Evolutionary conservation across 331 rosid genomes (phyloP), one percentile per base, ranked within the genome.

Genomic region (Pyracantha coccinea): DNA sequence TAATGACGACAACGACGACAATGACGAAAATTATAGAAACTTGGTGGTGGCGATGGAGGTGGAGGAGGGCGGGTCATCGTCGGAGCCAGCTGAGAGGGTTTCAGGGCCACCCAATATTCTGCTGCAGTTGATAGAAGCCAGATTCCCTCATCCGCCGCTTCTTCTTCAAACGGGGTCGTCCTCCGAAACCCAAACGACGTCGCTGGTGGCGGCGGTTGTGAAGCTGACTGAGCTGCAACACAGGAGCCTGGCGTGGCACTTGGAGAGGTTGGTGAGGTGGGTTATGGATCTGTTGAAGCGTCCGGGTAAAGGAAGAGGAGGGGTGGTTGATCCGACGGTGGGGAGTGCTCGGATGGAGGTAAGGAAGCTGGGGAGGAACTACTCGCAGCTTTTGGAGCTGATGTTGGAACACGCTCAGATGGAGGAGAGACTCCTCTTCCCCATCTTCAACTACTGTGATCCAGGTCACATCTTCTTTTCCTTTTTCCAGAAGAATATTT

Each of bases 381-480:
- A 93, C 75, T 89, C 97, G 33, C 92, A 90, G 85, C 59, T 93
- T 69, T 79, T 87, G 67, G 97, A 93, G 45, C 47, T 93, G 68
- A 82, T 93, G 97, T 75, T 93, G 81, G 98, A 93, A 28, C 98
- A 93, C 76, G 98, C 98, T 27, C 93, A 83, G 78, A 90, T 93
- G 97, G 98, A 93, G 66, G 98, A 93, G 78, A 87, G 79, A 59
- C 73, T 93, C 19, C 82, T 90, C 19, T 93, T 93, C 76, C 98
- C 98, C 19, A 72, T 93, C 74, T 80, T 93, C 68, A 93, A 93
- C 44, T 68, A 7, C 50, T 94, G 94, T 52, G 98, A 93, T 86
- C 85, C 90, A 85, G 97, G 98, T 91, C 15, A 41, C 50, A 79
- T 27, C 1, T 12, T 19, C 28, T 31, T 8, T 60, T 13, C 20